Evolutionary conservation across 2,329 filamentous ascomycete species (phyloP), one percentile per base, ranked within the genome.

Genomic region (Rugonectria rugulosa): DNA sequence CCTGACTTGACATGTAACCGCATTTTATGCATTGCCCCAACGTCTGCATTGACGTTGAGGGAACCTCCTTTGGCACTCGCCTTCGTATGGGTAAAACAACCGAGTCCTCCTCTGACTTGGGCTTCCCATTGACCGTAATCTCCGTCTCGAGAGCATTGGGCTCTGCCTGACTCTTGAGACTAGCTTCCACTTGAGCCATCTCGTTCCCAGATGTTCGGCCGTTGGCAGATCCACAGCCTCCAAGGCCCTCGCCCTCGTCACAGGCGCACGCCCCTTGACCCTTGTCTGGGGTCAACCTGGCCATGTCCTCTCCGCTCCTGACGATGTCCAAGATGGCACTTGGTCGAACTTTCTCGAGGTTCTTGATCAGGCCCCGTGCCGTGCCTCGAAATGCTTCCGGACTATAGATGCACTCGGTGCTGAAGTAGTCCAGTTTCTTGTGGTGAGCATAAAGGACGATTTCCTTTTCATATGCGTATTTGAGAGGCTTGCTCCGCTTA

Each of bases 381-480:
- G 91, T 97, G 3, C 95, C 95, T 56, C 95, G 84, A 71, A 99
- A 99, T 2, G 95, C 95, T 75, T 99, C 95, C 0, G 95, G 95
- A 49, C 92, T 97, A 79, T 99, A 99, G 57, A 99, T 92, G 79
- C 95, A 99, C 76, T 99, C 95, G 0, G 95, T 99, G 68, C 88
- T 97, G 76, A 99, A 99, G 76, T 99, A 99, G 72, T 98, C 93
- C 61, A 99, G 81, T 73, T 93, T 93, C 75, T 95, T 96, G 79
- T 99, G 92, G 71, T 98, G 91, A 5, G 95, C 95, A 71, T 99
- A 99, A 6, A 99, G 81, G 15, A 99, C 95, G 64, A 99, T 99
- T 72, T 99, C 95, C 77, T 99, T 99, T 72, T 99, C 95, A 71
- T 98, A 99, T 2, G 94, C 93, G 72, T 98, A 99, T 74, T 99